Evolutionary conservation across 768 basidiomycete genomes (phyloP).

Genomic region (Vararia minispora): DNA sequence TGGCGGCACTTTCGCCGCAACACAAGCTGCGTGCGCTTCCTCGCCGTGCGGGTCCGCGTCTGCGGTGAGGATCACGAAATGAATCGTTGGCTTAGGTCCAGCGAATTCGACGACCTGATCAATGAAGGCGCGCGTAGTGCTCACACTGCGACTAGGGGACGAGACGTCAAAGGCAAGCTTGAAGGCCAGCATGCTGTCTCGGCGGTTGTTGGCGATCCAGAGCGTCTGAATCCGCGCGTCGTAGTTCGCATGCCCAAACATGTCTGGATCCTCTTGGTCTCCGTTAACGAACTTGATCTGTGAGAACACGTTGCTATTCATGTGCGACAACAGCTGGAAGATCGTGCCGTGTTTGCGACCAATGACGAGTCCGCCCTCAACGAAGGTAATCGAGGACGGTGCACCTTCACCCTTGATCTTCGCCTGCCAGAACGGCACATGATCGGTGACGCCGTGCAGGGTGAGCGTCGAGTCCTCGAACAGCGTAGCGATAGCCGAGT

Average conservation of each 20-base stretch:
- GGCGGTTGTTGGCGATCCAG: slow-evolving; percentile 79
- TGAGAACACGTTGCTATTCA: slow-evolving; percentile 61
- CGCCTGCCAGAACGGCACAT: slow-evolving; percentile 62
- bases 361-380: slow-evolving; percentile 77
- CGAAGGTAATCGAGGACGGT: slow-evolving; percentile 76
- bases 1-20: slow-evolving; percentile 67
- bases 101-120: slow-evolving; percentile 79
- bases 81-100: slow-evolving; percentile 77
- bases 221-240: slow-evolving; percentile 78
- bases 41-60: slow-evolving; percentile 77
- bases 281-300: slow-evolving; percentile 72
- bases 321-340: slow-evolving; percentile 72
- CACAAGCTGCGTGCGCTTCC: slow-evolving; percentile 74
- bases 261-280: slow-evolving; percentile 60
- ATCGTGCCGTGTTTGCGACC: slow-evolving; percentile 78
- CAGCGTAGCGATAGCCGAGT: slow-evolving; percentile 70
- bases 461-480: slow-evolving; percentile 74
- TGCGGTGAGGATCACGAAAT: slow-evolving; percentile 79
- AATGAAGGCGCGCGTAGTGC: slow-evolving; percentile 46
- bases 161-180: slow-evolving; percentile 58
- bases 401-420: slow-evolving; percentile 70
- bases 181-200: slow-evolving; percentile 76
- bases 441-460: slow-evolving; percentile 75
- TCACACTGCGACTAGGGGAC: slow-evolving; percentile 46
- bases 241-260: slow-evolving; percentile 84